A percentile compares a stretch with the other conserved stretches of the same genome.
Conservation (phyloP, 257 asterid genomes). For the Jasminum sambac region DNA sequence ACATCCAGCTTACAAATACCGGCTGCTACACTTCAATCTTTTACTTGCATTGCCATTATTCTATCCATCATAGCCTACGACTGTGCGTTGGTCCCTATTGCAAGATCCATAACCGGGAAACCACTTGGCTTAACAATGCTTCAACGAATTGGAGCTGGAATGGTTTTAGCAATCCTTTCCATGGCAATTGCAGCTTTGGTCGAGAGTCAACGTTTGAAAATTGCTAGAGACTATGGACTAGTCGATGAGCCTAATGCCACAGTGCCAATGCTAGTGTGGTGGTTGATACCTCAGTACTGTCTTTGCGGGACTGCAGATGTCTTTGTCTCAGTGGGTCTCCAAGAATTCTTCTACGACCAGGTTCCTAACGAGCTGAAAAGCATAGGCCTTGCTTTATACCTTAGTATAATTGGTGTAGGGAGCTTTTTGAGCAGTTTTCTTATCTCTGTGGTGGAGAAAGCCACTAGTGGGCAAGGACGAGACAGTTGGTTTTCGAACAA, state of each 20-base stretch:
- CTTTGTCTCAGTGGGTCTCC: not conserved
- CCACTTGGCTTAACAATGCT: no score
- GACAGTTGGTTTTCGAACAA: not conserved
- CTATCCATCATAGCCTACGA: no score
- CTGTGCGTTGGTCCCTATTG: no score
- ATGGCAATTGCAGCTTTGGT: not conserved
- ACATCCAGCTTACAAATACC: constrained; percentile 11
- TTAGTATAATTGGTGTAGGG: not conserved
- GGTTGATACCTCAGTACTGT: no score
- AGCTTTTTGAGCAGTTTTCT: not conserved
- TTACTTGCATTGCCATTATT: not conserved
- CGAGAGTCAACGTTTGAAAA: not conserved
- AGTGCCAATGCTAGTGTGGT: no score
- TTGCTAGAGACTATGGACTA: not conserved
- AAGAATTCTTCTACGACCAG: not conserved
- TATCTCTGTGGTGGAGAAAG: not conserved
- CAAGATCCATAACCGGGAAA: no score
- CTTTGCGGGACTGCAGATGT: no score
- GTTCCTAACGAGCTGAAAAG: not conserved
- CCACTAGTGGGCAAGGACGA: not conserved
- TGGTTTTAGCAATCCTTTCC: not conserved
- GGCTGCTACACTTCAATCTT: constrained; percentile 23
- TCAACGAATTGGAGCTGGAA: no score
- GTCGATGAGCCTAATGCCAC: not conserved
- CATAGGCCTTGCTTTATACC: not conserved